Evolutionary conservation across 805 yeast species (phyloP), one percentile per base, ranked within the genome.

Genomic region (Brettanomyces sp.): DNA sequence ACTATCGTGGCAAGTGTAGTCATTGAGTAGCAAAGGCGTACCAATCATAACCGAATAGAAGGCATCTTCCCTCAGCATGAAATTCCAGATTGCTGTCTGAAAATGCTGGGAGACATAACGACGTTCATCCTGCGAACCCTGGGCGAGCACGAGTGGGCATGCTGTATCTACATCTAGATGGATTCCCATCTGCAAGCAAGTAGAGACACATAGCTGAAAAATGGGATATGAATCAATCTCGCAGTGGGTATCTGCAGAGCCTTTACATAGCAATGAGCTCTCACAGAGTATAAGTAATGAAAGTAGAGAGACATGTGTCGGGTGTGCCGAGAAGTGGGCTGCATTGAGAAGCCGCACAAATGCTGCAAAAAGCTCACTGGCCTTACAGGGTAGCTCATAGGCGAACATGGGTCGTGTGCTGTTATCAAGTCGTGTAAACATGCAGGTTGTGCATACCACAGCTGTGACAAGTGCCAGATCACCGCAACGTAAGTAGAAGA

Each of bases 81-180:
- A 43, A 38, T 52, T 52, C 58, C 58, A 54, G 18, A 55, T 39
- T 13, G 14, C 9, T 34, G 46, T 52, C 3, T 36, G 23, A 11
- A 11, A 13, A 11, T 32, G 13, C n/a, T 32, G 35, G 35, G 35
- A 32, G 35, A 32, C n/a, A 32, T 11, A 32, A 32, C n/a, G 35
- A 32, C n/a, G 11, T 11, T 32, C 35, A 11, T 11, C 11, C 2
- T 13, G 35, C 38, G 28, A 11, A n/a, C 5, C 14, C 4, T 32
- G 7, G 3, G 46, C 13, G 22, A 48, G 23, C 6, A 12, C 3
- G 4, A 18, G 8, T 5, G 40, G 30, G 12, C 34, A 30, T 11
- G 13, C 18, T 14, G 30, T 22, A 5, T 32, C 28, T 14, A 43
- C 38, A 35, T 45, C 47, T 14, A 41, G 30, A 36, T 50, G 52